phyloP scores from a whole-genome alignment of 176 grass and related monocot genomes.

The Chloris gayana region DNA sequence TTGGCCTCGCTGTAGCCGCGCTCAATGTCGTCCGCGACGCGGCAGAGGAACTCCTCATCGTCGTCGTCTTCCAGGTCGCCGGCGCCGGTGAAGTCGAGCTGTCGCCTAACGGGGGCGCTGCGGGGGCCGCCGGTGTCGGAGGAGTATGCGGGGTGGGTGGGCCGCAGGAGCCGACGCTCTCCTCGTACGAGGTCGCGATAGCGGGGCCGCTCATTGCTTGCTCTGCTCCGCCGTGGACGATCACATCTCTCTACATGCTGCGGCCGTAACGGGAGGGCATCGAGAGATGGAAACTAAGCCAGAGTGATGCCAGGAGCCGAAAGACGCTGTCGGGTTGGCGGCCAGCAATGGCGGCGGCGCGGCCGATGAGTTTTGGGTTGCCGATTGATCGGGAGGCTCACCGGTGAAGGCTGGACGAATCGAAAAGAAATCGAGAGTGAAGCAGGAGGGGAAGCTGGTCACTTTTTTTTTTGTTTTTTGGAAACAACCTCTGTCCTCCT shows the following conservation, averaged over 20 bases:
- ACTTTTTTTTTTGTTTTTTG: no score
- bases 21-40: slow-evolving; percentile 28
- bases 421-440: no score
- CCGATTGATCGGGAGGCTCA: no score
- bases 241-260: not conserved
- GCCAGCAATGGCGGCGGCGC: no score
- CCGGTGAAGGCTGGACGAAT: no score
- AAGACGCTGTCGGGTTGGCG: no score
- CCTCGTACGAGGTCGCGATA: slow-evolving; percentile 11
- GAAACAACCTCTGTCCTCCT: no score
- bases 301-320: no score
- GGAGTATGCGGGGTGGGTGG: not conserved
- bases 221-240: not conserved
- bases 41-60: not conserved
- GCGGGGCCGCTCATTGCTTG: slow-evolving; percentile 34
- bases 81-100: slow-evolving; percentile 32
- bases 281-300: no score
- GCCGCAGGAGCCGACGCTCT: slow-evolving; percentile 45
- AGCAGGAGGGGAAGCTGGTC: no score
- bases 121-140: not conserved
- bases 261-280: no score
- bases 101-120: slow-evolving; percentile 31
- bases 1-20: slow-evolving; percentile 16
- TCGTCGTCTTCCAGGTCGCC: slow-evolving; percentile 15
- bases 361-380: no score